Base-by-base conservation (phyloP, 768 basidiomycete genomes). In the Lanmaoa rubissima region DNA sequence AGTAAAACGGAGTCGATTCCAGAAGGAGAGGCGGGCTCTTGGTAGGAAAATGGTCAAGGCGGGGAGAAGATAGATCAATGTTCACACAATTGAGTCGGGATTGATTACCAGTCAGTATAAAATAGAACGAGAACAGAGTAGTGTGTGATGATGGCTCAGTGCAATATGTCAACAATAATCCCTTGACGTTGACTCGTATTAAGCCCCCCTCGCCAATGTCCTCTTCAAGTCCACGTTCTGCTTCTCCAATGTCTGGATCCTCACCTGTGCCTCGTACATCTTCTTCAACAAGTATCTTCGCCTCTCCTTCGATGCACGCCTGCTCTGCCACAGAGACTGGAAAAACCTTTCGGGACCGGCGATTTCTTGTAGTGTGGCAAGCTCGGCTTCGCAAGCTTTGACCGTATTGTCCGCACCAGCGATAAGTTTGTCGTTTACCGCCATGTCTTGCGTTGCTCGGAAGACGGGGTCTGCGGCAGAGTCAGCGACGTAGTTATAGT, bases 361-460 rank as follows among this genome's bases (percentile, higher is more conserved):
- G n/a, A 94, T 87, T 45, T 82, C 82, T 48, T 82, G 82, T 19
- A 98, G 76, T 10, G 76, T 77, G 14, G 78, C 66, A 16, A 98
- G 78, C 69, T 98, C 94, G 19, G 81, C 77, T 69, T 97, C 94
- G 70, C 85, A 90, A 5, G 80, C 66, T 57, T 79, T 80, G 64
- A 98, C 81, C 12, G 79, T 87, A 12, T 68, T 73, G 61, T 96
- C 91, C 1, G 82, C 76, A 42, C 74, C 73, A 16, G 79, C 66
- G 31, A 89, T 82, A 0, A 81, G 72, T 59, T 82, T 86, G 62
- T 90, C 81, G 69, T 96, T 94, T 69, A 84, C 83, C 5, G 83
- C 81, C 51, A 95, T 86, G 54, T 94, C 91, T 70, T 92, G 92
- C 1, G 79, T 83, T 4, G 93, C 91, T 61, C 78, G 78, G 77